A percentile compares a stretch with the other conserved stretches of the same genome.
Conservation (phyloP, 345 rosid genomes). For the Eucalyptus viminalis region DNA sequence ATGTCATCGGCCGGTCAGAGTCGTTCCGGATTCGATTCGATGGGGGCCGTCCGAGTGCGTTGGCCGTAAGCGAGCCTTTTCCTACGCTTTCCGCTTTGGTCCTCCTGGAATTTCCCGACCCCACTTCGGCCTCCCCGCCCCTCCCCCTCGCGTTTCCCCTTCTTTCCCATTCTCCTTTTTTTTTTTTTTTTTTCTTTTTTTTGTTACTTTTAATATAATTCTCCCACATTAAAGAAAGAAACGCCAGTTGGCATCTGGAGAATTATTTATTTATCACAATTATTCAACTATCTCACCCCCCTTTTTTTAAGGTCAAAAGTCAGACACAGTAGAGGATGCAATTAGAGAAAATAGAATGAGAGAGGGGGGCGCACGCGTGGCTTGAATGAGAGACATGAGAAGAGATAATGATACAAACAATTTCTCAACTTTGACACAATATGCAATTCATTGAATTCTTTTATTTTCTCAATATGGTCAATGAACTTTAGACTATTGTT, state of each 20-base stretch:
- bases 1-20: background rate
- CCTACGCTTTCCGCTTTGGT: background rate
- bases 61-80: background rate
- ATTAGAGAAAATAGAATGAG: background rate
- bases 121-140: background rate
- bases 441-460: accelerated
- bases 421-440: too few species aligned
- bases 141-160: background rate
- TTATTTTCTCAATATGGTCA: too few species aligned
- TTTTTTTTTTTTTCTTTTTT: too few species aligned
- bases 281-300: background rate
- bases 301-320: background rate
- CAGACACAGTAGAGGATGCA: background rate
- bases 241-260: background rate
- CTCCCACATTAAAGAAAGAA: background rate
- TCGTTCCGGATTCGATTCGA: background rate
- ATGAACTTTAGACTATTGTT: too few species aligned
- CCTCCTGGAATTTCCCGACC: background rate
- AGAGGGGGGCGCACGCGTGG: background rate
- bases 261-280: background rate
- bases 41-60: background rate
- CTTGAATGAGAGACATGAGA: background rate
- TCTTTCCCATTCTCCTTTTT: background rate
- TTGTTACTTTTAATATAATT: background rate
- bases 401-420: accelerated